Evolutionary conservation across 148 eudicot genomes (phyloP).

Genomic region (Limonium bicolor): DNA sequence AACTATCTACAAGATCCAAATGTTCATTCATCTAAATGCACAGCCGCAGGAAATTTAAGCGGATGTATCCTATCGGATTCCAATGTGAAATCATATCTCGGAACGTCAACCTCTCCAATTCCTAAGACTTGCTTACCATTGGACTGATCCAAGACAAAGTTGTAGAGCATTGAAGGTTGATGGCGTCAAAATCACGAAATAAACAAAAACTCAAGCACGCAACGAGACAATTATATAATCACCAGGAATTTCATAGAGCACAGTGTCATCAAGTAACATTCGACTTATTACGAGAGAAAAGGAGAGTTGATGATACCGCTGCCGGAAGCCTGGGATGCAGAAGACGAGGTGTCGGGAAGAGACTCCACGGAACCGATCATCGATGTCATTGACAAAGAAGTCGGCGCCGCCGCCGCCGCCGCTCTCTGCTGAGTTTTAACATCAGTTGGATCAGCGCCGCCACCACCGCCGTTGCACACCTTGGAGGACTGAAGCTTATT

Average conservation of each 20-base stretch:
- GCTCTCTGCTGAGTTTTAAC: constrained; percentile 4
- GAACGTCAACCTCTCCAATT: too few species aligned
- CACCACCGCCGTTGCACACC: constrained; percentile 1
- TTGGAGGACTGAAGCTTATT: too few species aligned
- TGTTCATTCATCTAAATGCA: too few species aligned
- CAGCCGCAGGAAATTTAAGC: too few species aligned
- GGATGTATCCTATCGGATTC: too few species aligned
- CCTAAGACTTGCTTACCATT: too few species aligned
- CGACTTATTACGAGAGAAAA: neutral
- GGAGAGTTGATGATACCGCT: neutral
- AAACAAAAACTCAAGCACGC: neutral
- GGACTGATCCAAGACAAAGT: too few species aligned
- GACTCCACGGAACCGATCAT: constrained; percentile 20
- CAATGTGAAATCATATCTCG: too few species aligned
- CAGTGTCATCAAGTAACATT: neutral
- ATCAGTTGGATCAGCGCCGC: constrained; percentile 1
- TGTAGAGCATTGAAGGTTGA: too few species aligned
- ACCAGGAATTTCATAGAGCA: neutral
- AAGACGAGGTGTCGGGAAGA: constrained; percentile 17
- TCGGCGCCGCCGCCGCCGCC: neutral
- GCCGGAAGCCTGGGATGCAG: constrained; percentile 8
- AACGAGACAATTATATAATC: neutral
- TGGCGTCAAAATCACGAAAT: neutral
- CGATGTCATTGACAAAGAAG: neutral
- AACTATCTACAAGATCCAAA: too few species aligned